phyloP scores from a whole-genome alignment of 106 monocot species.

The Dendrobium officinale region DNA sequence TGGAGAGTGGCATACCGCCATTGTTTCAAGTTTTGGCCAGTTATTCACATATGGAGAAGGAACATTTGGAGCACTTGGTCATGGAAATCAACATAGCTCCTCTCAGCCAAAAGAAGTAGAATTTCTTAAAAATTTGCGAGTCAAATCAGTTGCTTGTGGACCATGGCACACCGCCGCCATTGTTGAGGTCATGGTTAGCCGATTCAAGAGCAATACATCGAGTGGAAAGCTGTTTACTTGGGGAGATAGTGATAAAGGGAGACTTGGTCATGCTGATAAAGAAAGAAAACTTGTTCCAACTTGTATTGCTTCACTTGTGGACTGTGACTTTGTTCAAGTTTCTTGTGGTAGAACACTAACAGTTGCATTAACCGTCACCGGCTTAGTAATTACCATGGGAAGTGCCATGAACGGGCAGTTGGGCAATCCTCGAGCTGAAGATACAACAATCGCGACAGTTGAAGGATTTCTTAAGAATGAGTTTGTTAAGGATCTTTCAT shows the following conservation, averaged over 20 bases:
- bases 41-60: constrained; percentile 67
- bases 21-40: constrained; percentile 36
- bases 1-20: constrained; percentile 56
- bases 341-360: constrained; percentile 44
- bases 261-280: constrained; percentile 38
- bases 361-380: constrained; percentile 38
- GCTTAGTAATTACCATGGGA: constrained; percentile 47
- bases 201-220: constrained; percentile 26
- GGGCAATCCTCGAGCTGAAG: constrained; percentile 35
- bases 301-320: constrained; percentile 44
- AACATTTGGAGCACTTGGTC: constrained; percentile 60
- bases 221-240: constrained; percentile 55
- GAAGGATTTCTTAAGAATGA: constrained; percentile 53
- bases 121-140: constrained; percentile 35
- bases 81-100: constrained; percentile 39
- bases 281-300: constrained; percentile 45
- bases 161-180: constrained; percentile 61
- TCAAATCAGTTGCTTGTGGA: constrained; percentile 59
- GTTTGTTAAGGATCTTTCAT: constrained; percentile 57
- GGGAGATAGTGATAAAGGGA: constrained; percentile 53
- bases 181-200: constrained; percentile 29
- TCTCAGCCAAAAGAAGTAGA: constrained; percentile 50
- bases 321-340: constrained; percentile 49
- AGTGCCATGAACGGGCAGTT: constrained; percentile 30
- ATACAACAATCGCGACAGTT: constrained; percentile 29